Base-by-base conservation (phyloP, 164 flowering plant species). In the Chimonanthus praecox region DNA sequence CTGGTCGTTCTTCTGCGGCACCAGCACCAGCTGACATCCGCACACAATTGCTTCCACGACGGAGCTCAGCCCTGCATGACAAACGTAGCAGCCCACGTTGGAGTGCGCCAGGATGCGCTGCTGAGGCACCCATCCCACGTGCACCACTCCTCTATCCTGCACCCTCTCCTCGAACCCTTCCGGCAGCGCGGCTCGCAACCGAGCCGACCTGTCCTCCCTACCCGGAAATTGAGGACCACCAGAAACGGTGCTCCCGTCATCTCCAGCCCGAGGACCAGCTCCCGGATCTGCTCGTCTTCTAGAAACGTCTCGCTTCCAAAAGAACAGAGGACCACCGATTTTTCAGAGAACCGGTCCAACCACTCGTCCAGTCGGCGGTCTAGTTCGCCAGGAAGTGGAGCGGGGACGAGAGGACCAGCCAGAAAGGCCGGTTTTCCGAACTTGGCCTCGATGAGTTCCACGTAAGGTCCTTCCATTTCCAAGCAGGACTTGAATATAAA, bases 191-290 rank as follows among this genome's bases (percentile, higher is more conserved):
- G 0, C 11, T 21, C n/a, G n/a, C 51, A 0, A 49, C 43, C 4
- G 44, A 44, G 0, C 43, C 69, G 4, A 8, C 64, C 47, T 33
- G 10, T 6, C 76, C 21, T 60, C 67, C 50, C 64, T 15, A 46
- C 3, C 2, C 74, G 74, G 21, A 20, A 20, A 33, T 69, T 68
- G 6, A 78, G 64, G 2, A 70, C 79, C 10, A 73, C 71, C 20
- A 81, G 58, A 54, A 83, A 85, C 2, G 87, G 87, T 13, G 76
- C 46, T 3, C 78, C 79, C 0, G 79, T 71, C 33, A 73, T 69
- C 68, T 81, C 87, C 16, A 85, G 51, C 18, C 87, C 87, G 7
- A 76, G 69, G 10, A 70, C 49, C 7, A 83, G 73, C 67, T 85
- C 86, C 9, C 71, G 58, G 3, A 85, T 66, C 64, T 83, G 83